Percentiles rank a stretch among this genome's conserved stretches.
Conservation (phyloP, 805 yeast genomes). For the Scheffersomyces spartinae region DNA sequence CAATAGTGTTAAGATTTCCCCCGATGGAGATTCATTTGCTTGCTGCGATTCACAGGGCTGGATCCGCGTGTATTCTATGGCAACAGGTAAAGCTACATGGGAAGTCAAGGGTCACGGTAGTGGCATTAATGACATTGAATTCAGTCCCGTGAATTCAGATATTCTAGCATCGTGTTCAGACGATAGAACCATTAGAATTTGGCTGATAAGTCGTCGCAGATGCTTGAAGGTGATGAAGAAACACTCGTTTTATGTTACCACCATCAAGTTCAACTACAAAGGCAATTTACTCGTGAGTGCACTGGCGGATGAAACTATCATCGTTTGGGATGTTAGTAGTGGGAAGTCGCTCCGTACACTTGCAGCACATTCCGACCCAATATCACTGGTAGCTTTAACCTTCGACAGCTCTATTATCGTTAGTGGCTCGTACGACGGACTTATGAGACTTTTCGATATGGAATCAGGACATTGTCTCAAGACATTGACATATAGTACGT, state of each 20-base stretch:
- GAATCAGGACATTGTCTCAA: conserved; percentile 86
- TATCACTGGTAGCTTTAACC: conserved; percentile 61
- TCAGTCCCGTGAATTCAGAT: conserved; percentile 59
- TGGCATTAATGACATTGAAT: conserved; percentile 67
- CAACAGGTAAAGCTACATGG: conserved; percentile 16
- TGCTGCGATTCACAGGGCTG: conserved; percentile 25
- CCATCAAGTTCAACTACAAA: conserved; percentile 55
- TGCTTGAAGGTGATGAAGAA: conserved; percentile 47
- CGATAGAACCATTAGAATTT: conserved; percentile 67
- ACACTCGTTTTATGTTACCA: conserved; percentile 77
- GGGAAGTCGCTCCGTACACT: conserved; percentile 67
- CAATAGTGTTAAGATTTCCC: conserved; percentile 48
- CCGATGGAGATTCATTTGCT: conserved; percentile 49
- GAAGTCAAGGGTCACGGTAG: conserved; percentile 45
- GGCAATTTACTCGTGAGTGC: conserved; percentile 78
- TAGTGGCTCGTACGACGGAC: conserved; percentile 86
- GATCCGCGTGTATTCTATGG: conserved; percentile 14
- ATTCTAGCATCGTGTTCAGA: conserved; percentile 79
- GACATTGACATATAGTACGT: conserved; percentile 73
- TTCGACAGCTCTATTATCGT: conserved; percentile 74
- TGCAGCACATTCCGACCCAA: conserved; percentile 90
- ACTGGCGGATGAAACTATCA: conserved; percentile 81
- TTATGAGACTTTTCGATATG: conserved; percentile 80
- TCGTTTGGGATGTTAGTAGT: conserved; percentile 75
- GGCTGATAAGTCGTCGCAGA: conserved; percentile 46